Percentiles rank a stretch among this genome's conserved stretches.
phyloP scores from a whole-genome alignment of 192 early-diverging fungal species.

The Coemansia erecta region DNA sequence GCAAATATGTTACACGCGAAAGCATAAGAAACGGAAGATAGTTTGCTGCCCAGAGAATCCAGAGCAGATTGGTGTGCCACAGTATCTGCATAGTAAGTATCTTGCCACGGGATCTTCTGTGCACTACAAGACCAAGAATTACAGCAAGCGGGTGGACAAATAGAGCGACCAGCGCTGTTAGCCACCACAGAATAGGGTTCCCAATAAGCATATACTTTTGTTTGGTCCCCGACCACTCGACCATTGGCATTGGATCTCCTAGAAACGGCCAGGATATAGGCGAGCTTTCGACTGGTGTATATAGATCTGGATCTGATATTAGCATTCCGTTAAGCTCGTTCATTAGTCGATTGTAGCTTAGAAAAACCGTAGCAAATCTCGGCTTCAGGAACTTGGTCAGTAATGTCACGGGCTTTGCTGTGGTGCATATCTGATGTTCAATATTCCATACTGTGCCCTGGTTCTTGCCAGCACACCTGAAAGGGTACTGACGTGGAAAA shows the following conservation, averaged over 20 bases:
- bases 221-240: constrained; percentile 68
- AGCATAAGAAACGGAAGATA: constrained; percentile 69
- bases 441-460: constrained; percentile 81
- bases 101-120: constrained; percentile 13
- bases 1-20: constrained; percentile 69
- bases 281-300: constrained; percentile 70
- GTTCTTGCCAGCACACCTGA: constrained; percentile 46
- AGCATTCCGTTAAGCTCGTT: constrained; percentile 91
- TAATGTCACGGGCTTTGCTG: constrained; percentile 44
- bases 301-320: constrained; percentile 83
- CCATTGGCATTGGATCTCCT: constrained; percentile 79
- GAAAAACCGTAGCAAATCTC: constrained; percentile 78
- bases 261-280: constrained; percentile 85
- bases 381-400: constrained; percentile 59
- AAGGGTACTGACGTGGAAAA: constrained; percentile 35
- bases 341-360: constrained; percentile 91
- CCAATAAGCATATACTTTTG: constrained; percentile 89
- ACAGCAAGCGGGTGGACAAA: constrained; percentile 22
- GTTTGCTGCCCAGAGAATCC: constrained; percentile 59
- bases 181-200: constrained; percentile 89
- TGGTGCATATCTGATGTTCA: constrained; percentile 74
- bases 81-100: background rate
- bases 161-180: constrained; percentile 36
- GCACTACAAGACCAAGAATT: constrained; percentile 2
- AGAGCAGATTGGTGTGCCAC: constrained; percentile 18